A percentile compares a stretch with the other conserved stretches of the same genome.
These are phyloP conservation scores for Rhizopus arrhizus DNA, from an alignment of 371 early-diverging fungal species.

Conservation along the genomic window DNA sequence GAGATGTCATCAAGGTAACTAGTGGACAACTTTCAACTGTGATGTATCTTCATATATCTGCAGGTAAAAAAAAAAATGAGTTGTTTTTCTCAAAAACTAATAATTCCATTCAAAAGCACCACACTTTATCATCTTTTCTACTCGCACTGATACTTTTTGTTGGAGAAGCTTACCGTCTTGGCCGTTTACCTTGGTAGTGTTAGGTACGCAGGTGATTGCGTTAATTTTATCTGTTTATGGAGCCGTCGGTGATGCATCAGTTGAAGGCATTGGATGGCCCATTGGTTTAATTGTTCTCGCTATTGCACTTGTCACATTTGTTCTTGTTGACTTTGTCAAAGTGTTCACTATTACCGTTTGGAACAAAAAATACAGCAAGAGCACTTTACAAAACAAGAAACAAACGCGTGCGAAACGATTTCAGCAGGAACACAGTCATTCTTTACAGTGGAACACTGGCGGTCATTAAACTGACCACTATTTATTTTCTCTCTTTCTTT, in stretches of 20 bases:
- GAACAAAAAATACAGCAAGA: slow-evolving; percentile 33
- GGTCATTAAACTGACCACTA: background rate
- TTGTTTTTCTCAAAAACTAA: slow-evolving; percentile 55
- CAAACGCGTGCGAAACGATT: slow-evolving; percentile 36
- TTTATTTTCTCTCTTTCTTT: slow-evolving; percentile 6
- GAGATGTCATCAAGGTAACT: slow-evolving; percentile 56
- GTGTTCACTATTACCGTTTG: slow-evolving; percentile 74
- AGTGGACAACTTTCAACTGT: slow-evolving; percentile 62
- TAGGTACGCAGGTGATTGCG: slow-evolving; percentile 91
- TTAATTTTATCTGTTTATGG: slow-evolving; percentile 85
- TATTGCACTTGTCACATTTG: slow-evolving; percentile 68
- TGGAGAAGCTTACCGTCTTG: slow-evolving; percentile 84
- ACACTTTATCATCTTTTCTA: slow-evolving; percentile 95
- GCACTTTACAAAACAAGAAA: background rate
- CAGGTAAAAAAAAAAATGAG: slow-evolving; percentile 59
- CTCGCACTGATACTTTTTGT: slow-evolving; percentile 82
- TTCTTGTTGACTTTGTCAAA: slow-evolving; percentile 82
- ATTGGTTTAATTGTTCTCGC: slow-evolving; percentile 62
- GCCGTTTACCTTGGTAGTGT: slow-evolving; percentile 78
- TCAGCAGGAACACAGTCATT: slow-evolving; percentile 22
- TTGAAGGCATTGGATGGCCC: slow-evolving; percentile 57
- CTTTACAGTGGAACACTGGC: background rate
- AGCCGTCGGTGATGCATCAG: slow-evolving; percentile 30
- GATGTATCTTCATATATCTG: slow-evolving; percentile 90
- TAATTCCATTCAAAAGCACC: slow-evolving; percentile 63